phyloP scores from a whole-genome alignment of 2,329 filamentous ascomycete species.

The Coniochaeta prunicola region DNA sequence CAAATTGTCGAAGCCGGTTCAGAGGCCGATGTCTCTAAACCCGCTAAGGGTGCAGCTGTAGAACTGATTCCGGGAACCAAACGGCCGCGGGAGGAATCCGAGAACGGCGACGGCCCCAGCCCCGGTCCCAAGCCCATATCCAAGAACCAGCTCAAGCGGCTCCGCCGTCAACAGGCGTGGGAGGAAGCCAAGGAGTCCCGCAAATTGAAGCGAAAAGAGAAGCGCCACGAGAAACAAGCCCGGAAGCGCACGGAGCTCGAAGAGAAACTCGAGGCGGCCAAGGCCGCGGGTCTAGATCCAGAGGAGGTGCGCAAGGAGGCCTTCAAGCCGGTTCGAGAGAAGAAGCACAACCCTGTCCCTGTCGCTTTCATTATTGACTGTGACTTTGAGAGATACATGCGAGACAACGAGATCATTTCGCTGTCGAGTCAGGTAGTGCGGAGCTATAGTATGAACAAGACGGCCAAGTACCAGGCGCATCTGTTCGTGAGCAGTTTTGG shows the following conservation, averaged over 20 bases:
- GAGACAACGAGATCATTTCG: constrained; percentile 75
- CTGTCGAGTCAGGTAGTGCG: constrained; percentile 78
- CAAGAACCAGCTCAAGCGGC: constrained; percentile 80
- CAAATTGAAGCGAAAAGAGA: constrained; percentile 46
- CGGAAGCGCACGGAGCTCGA: constrained; percentile 43
- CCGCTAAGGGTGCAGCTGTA: not conserved
- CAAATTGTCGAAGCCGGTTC: not conserved
- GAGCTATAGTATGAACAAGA: constrained; percentile 81
- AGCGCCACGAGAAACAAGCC: constrained; percentile 37
- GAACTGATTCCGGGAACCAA: not conserved
- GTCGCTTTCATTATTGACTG: constrained; percentile 84
- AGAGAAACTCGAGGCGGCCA: constrained; percentile 37
- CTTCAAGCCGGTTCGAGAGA: constrained; percentile 22
- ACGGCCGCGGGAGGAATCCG: not conserved
- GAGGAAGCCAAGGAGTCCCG: constrained; percentile 61
- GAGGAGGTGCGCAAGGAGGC: constrained; percentile 20
- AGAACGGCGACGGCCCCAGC: not conserved
- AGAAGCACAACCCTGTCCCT: constrained; percentile 49
- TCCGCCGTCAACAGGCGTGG: constrained; percentile 65
- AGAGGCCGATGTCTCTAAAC: not conserved
- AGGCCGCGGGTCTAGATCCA: constrained; percentile 34
- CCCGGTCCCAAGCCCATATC: constrained; percentile 43
- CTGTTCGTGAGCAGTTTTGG: constrained; percentile 73
- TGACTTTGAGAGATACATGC: constrained; percentile 86
- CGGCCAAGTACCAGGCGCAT: constrained; percentile 59